Conservation (phyloP, 257 asterid species). For the Primulina tabacum region DNA sequence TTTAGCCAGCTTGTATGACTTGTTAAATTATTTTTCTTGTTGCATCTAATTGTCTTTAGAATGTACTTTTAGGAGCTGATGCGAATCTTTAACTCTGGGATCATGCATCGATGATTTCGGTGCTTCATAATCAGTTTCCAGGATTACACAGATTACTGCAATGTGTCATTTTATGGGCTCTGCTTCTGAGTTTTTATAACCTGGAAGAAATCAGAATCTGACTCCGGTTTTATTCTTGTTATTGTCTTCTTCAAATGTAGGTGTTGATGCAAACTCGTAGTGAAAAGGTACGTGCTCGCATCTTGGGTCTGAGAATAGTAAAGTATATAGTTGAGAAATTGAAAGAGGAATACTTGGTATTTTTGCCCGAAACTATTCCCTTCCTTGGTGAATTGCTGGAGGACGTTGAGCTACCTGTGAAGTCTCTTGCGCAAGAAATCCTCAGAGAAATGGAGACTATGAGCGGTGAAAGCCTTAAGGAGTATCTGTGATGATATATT, state of each 20-base stretch:
- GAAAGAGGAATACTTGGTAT: constrained; percentile 71
- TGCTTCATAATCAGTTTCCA: no score
- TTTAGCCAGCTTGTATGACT: neutral
- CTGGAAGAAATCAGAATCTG: neutral
- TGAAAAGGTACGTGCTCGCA: constrained; percentile 67
- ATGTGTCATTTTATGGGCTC: no score
- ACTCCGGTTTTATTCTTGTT: neutral
- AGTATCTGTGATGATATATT: constrained; percentile 53
- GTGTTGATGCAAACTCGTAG: constrained; percentile 93
- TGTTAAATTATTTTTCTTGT: neutral
- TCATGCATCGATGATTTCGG: no score
- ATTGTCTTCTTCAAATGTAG: constrained; percentile 34
- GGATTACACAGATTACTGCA: no score
- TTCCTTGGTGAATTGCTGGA: constrained; percentile 89
- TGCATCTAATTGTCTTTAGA: neutral
- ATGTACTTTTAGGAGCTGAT: neutral
- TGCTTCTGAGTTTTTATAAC: no score
- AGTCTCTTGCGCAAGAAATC: constrained; percentile 82
- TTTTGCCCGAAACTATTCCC: constrained; percentile 81
- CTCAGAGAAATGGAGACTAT: constrained; percentile 70
- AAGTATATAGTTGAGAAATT: constrained; percentile 65
- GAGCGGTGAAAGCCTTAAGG: constrained; percentile 82
- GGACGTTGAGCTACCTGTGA: constrained; percentile 70
- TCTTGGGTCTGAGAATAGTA: constrained; percentile 71
- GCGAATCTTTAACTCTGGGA: neutral